Base-by-base conservation (phyloP, 164 flowering plant species). In the Stephania cephalantha region DNA sequence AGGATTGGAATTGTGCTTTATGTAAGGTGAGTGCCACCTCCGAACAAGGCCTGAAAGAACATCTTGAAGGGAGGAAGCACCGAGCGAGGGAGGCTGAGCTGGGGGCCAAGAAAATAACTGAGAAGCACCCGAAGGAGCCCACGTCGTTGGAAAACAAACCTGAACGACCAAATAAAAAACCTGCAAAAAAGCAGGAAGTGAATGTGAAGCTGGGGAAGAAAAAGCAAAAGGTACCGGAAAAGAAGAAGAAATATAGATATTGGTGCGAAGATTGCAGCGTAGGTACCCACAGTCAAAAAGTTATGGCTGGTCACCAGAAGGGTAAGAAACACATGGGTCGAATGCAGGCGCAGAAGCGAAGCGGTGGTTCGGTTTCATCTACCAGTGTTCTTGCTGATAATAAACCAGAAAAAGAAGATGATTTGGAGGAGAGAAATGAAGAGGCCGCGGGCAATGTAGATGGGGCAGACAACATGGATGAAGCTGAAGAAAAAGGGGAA, bases 61-160 rank as follows among this genome's bases (percentile, higher is more conserved):
- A 84, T 69, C 46, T 84, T 42, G 70, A 46, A 66, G 87, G 87
- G 25, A 85, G 52, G 79, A 79, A 74, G 76, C 87, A 83, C 80
- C 78, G 70, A 74, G 73, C 84, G 5, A 81, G 75, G 76, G 87
- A 79, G 75, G 79, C 79, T 42, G 74, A 25, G 2, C 13, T 77
- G 7, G 75, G 11, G 35, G 53, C 53, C 22, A 58, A 71, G 42
- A 46, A 64, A n/a, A 55, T 22, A 13, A 20, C 66, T 44, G 58
- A 70, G 12, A 44, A 77, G 69, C 30, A 69, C 61, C 42, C 22
- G 46, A 76, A 73, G 25, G 71, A 73, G 45, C 69, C 76, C 31
- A 70, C 9, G 15, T 45, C 35, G 17, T 22, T 22, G 2, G 50
- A 15, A 20, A 70, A 73, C 18, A 69, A 9, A 44, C 70, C 2